These are phyloP conservation scores for Populus hybrid DNA, from an alignment of 441 rosid species.

Conservation along the genomic window DNA sequence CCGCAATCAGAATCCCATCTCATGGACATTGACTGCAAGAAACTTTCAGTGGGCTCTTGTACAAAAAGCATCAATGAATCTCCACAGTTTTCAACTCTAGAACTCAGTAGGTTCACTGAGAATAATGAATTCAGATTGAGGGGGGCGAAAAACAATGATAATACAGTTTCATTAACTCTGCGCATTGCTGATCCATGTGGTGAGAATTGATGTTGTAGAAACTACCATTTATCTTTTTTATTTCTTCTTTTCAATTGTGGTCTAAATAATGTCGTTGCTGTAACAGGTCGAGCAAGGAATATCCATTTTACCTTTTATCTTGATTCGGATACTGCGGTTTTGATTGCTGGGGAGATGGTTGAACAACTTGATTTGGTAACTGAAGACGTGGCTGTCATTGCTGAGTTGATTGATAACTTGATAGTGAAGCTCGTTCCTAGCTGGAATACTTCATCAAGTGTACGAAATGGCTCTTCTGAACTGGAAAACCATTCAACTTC, in stretches of 20 bases:
- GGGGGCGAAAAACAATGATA: constrained; percentile 48
- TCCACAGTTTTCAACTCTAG: constrained; percentile 31
- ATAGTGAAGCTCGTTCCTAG: constrained; percentile 43
- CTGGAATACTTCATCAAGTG: constrained; percentile 30
- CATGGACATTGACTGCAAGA: constrained; percentile 66
- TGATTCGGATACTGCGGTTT: constrained; percentile 58
- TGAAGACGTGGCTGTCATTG: constrained; percentile 48
- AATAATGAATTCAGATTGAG: constrained; percentile 41
- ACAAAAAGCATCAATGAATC: constrained; percentile 33
- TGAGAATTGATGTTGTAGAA: constrained; percentile 12
- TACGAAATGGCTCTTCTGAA: constrained; percentile 17
- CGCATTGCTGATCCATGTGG: constrained; percentile 45
- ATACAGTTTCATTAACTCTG: constrained; percentile 53
- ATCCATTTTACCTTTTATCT: constrained; percentile 60
- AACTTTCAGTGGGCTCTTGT: constrained; percentile 37
- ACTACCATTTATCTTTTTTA: neutral
- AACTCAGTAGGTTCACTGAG: constrained; percentile 38
- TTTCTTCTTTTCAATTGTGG: neutral
- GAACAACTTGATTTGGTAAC: constrained; percentile 58
- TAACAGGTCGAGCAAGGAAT: constrained; percentile 52
- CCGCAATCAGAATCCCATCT: constrained; percentile 42
- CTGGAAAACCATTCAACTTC: constrained; percentile 11
- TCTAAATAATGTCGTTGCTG: constrained; percentile 10
- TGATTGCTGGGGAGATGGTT: constrained; percentile 69
- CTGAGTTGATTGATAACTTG: constrained; percentile 61